Evolutionary conservation across 768 basidiomycete genomes (phyloP).

Genomic region (Hygrophorus pudorinus): DNA sequence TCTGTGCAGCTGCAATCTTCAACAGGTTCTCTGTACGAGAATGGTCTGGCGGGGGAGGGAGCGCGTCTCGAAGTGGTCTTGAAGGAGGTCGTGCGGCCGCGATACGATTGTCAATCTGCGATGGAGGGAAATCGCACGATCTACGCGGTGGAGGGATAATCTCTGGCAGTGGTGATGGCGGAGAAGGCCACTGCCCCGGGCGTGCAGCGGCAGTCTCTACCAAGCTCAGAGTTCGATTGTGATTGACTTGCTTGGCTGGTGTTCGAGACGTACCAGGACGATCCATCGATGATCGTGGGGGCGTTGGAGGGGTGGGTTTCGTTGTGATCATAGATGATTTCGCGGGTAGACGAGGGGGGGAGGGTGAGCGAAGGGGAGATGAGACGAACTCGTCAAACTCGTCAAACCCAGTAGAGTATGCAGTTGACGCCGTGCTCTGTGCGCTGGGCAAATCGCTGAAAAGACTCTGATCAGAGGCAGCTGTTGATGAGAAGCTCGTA

Average conservation of each 20-base stretch:
- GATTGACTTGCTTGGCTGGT: slow-evolving; percentile 28
- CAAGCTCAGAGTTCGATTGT: slow-evolving; percentile 47
- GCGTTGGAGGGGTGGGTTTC: slow-evolving; percentile 9
- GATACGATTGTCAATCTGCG: no score
- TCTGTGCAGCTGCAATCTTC: slow-evolving; percentile 35
- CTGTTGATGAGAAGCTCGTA: slow-evolving; percentile 11
- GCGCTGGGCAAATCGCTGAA: slow-evolving; percentile 12
- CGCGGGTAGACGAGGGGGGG: slow-evolving; percentile 34
- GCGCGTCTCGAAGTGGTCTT: slow-evolving; percentile 31
- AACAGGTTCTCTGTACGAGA: slow-evolving; percentile 49
- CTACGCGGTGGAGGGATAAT: slow-evolving; percentile 25
- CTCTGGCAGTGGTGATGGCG: slow-evolving; percentile 36
- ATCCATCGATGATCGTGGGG: slow-evolving; percentile 1
- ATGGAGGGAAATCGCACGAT: no score
- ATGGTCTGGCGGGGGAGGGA: slow-evolving; percentile 37
- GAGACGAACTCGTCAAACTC: slow-evolving; percentile 41
- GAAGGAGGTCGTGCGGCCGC: slow-evolving; percentile 30
- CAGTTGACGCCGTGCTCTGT: slow-evolving; percentile 1
- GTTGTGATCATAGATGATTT: slow-evolving; percentile 16
- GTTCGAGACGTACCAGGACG: slow-evolving; percentile 11
- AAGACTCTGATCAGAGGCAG: slow-evolving; percentile 14
- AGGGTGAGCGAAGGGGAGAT: slow-evolving; percentile 30
- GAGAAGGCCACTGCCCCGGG: slow-evolving; percentile 36
- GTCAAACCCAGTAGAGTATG: slow-evolving; percentile 18
- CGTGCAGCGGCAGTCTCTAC: slow-evolving; percentile 46